phyloP scores from a whole-genome alignment of 192 early-diverging fungal species.

The Gigaspora rosea region DNA sequence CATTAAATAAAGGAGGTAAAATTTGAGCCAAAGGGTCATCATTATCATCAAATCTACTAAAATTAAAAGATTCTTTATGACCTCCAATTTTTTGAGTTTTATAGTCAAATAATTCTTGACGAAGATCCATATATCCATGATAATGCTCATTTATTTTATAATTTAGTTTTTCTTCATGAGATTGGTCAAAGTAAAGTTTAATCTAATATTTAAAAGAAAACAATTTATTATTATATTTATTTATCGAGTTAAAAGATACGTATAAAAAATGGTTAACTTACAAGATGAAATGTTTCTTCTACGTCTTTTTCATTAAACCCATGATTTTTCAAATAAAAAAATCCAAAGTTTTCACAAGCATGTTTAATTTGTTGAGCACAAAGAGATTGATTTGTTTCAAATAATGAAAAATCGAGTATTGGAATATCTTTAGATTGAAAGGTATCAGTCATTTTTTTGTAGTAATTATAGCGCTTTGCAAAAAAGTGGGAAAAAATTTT shows the following conservation, averaged over 20 bases:
- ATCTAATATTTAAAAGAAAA: slow-evolving; percentile 33
- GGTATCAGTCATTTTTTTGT: not conserved
- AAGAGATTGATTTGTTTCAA: slow-evolving; percentile 43
- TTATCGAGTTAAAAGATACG: no score
- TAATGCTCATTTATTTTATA: slow-evolving; percentile 48
- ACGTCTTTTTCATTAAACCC: slow-evolving; percentile 51
- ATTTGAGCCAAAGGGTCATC: slow-evolving; percentile 38
- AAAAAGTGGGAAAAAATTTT: no score
- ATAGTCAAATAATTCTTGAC: slow-evolving; percentile 57
- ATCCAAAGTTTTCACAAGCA: slow-evolving; percentile 56
- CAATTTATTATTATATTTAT: not conserved
- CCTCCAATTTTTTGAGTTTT: slow-evolving; percentile 54
- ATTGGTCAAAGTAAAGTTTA: slow-evolving; percentile 54
- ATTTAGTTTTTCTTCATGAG: slow-evolving; percentile 46
- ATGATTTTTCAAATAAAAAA: slow-evolving; percentile 67
- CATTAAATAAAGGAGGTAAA: slow-evolving; percentile 39
- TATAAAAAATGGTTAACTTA: slow-evolving; percentile 5
- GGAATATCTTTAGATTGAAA: slow-evolving; percentile 53
- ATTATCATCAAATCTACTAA: slow-evolving; percentile 46
- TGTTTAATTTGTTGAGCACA: no score
- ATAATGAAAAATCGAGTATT: slow-evolving; percentile 61
- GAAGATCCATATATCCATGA: slow-evolving; percentile 54
- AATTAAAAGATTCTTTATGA: slow-evolving; percentile 65
- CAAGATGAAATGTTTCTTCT: slow-evolving; percentile 53
- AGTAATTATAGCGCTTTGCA: no score